Evolutionary conservation across 1,139 yeast species (phyloP), one percentile per base, ranked within the genome.

Genomic region (Sugiyamaella japonica): DNA sequence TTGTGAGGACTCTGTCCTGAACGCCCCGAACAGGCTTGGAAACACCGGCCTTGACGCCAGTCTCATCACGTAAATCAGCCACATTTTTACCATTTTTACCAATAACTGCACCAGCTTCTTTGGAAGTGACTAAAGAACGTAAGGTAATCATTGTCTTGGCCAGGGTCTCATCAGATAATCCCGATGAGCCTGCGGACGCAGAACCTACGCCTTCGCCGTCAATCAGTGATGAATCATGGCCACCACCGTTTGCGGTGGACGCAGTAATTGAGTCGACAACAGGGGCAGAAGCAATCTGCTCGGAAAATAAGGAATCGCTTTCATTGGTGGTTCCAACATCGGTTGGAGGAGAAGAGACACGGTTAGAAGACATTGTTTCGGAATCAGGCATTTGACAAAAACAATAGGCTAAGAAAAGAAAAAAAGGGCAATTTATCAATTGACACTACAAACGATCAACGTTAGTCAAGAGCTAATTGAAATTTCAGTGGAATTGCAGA

Each of bases 91-190:
- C 97, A 62, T 83, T 86, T 65, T 87, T 88, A 47, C 97, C 97
- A 65, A 90, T 90, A 59, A 90, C 83, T 59, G 91, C 87, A 16
- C 97, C 97, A 12, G 96, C 91, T 71, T 90, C 97, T 68, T 86
- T 87, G 55, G 95, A 83, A 10, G 95, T 83, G 20, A 90, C 89
- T 44, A 90, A 76, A 1, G 90, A 81, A 62, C 97, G 78, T 34
- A 72, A 57, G 9, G 75, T 70, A 29, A 71, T 52, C 42, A 44
- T 51, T 15, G 47, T 41, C 32, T 41, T 42, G 7, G 39, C 45
- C 6, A 48, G n/a, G 20, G 20, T 31, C n/a, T 48, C 45, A 10
- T 48, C 40, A 48, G 44, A 31, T 2, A 29, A 12, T 16, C 44
- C 44, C 9, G 31, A 25, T 9, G 41, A 28, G 13, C 31, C 9